Percentiles rank a stretch among this genome's conserved stretches.
Evolutionary conservation across 805 yeast genomes (phyloP).

Genomic region (Lachancea lanzarotensis): DNA sequence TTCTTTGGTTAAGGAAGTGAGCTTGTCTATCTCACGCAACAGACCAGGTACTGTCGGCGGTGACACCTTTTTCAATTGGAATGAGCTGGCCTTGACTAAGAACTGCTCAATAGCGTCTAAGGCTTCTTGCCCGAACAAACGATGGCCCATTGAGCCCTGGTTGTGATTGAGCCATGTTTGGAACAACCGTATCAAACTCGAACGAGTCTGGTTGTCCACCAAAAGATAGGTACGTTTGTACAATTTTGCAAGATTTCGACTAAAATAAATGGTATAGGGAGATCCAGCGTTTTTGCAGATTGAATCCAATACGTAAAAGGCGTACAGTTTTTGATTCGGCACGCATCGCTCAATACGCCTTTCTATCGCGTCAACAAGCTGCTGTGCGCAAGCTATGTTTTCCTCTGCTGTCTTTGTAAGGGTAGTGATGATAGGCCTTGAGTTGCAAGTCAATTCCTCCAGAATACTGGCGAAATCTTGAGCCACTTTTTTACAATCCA

Average conservation of each 20-base stretch:
- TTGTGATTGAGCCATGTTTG: constrained; percentile 80
- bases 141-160: constrained; percentile 33
- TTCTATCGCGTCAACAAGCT: constrained; percentile 69
- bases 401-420: constrained; percentile 85
- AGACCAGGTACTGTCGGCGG: constrained; percentile 26
- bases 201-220: constrained; percentile 68
- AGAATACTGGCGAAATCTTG: constrained; percentile 53
- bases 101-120: constrained; percentile 69
- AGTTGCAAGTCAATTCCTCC: constrained; percentile 75
- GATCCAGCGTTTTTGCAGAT: constrained; percentile 85
- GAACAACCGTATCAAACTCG: constrained; percentile 68
- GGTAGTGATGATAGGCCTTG: constrained; percentile 81
- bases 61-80: constrained; percentile 31
- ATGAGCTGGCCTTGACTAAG: constrained; percentile 52
- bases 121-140: constrained; percentile 67
- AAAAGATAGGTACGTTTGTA: constrained; percentile 74
- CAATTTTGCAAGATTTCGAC: constrained; percentile 49
- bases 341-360: constrained; percentile 67
- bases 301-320: constrained; percentile 82
- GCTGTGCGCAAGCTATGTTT: constrained; percentile 67
- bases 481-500: constrained; percentile 7
- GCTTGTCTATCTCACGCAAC: constrained; percentile 32
- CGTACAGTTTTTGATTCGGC: constrained; percentile 77
- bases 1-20: constrained; percentile 31
- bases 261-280: constrained; percentile 84